Base-by-base conservation (phyloP, 1,284 basidiomycete species). In the Pulveroboletus ridleyi region DNA sequence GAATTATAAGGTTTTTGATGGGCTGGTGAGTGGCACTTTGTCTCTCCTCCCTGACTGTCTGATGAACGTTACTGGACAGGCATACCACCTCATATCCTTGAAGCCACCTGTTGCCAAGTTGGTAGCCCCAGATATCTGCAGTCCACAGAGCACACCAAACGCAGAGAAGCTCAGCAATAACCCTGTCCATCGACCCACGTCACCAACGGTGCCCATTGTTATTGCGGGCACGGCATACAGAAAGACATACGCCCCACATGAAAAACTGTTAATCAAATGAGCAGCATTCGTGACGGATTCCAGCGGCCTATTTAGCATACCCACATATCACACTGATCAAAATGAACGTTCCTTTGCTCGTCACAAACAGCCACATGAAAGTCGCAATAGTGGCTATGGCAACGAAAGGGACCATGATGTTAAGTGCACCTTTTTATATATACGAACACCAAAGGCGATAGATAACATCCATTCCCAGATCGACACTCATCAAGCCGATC, bases 131-230 rank as follows among this genome's bases (percentile, higher is more conserved):
- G 82, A 81, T 64, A 86, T 82, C 3, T 85, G 84, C 22, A 84
- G 80, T 1, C 85, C 85, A 14, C 73, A 76, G 33, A 86, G 70
- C 1, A 81, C 79, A 15, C 84, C 83, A 39, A 84, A 56, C 1
- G 83, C 79, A 18, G 83, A 69, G 59, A 89, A 77, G 13, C 82
- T 86, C 74, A 88, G 79, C 52, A 83, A 81, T 78, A 89, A 84
- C 1, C 90, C 88, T 7, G 83, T 76, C 17, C 88, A 82, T 42
- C 85, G 79, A 41, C 89, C 89, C 10, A 89, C 81, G 68, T 90
- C 87, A n/a, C 77, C 77, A 4, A 82, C 79, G 0, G 82, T 81
- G 1, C 91, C 90, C 75, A 92, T 81, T 7, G 81, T 78, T 65
- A 89, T 84, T 50, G 86, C 79, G 2, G 90, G 89, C 25, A 82